Conservation (phyloP, 2,329 filamentous ascomycete genomes). For the Tympanopsis confertula region DNA sequence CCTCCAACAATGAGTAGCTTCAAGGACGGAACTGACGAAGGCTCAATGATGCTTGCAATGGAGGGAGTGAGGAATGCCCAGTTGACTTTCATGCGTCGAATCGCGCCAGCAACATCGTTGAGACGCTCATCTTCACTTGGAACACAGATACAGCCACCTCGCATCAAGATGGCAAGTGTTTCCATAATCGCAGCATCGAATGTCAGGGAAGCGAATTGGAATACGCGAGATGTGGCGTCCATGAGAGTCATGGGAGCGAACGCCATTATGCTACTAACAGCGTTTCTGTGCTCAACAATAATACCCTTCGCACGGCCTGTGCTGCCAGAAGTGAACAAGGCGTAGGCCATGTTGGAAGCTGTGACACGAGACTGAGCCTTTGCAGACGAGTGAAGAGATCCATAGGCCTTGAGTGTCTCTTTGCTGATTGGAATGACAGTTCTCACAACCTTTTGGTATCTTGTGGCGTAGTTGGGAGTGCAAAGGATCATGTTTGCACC, state of each 20-base stretch:
- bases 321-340: slow-evolving; percentile 17
- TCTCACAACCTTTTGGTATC: neutral
- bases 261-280: slow-evolving; percentile 39
- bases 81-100: slow-evolving; percentile 9
- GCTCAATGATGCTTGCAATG: slow-evolving; percentile 9
- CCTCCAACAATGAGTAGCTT: slow-evolving; percentile 11
- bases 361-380: neutral
- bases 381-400: neutral
- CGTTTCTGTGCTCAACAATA: slow-evolving; percentile 38
- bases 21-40: slow-evolving; percentile 9
- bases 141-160: slow-evolving; percentile 11
- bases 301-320: slow-evolving; percentile 32
- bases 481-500: no score
- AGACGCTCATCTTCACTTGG: slow-evolving; percentile 7
- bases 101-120: slow-evolving; percentile 6
- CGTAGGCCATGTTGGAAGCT: slow-evolving; percentile 26
- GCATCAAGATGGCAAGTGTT: slow-evolving; percentile 7
- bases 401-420: neutral
- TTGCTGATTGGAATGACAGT: neutral
- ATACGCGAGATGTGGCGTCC: slow-evolving; percentile 4
- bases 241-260: slow-evolving; percentile 13
- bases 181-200: slow-evolving; percentile 10
- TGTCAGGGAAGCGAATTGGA: slow-evolving; percentile 9
- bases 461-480: no score
- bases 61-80: slow-evolving; percentile 12